A percentile compares a stretch with the other conserved stretches of the same genome.
phyloP scores from a whole-genome alignment of 805 yeast species.

The Helenozyma rhizophorensis region DNA sequence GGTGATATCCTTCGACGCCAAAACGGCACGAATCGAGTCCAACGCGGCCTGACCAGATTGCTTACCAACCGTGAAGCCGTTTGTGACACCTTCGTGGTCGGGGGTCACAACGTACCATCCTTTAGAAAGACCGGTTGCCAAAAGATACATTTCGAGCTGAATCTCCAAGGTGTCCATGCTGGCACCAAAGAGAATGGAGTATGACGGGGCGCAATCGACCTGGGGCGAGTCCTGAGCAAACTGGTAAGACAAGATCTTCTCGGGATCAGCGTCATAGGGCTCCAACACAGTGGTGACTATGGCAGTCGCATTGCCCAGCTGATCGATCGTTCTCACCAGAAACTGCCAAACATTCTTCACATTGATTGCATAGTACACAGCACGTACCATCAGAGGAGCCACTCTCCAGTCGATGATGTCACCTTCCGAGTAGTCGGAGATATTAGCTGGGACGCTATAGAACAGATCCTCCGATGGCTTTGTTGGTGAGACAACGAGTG shows the following conservation, averaged over 20 bases:
- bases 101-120: conserved; percentile 36
- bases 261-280: conserved; percentile 18
- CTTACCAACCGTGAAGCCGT: conserved; percentile 30
- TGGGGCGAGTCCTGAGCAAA: conserved; percentile 19
- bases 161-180: conserved; percentile 10
- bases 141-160: conserved; percentile 12
- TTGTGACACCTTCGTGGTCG: conserved; percentile 32
- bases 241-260: conserved; percentile 17
- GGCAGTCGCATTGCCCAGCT: conserved; percentile 17
- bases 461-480: conserved; percentile 9
- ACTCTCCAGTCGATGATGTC: conserved; percentile 5
- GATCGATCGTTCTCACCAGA: conserved; percentile 19
- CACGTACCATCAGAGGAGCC: conserved; percentile 1
- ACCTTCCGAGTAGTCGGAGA: conserved; percentile 4
- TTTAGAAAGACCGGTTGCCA: conserved; percentile 12
- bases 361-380: conserved; percentile 2
- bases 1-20: conserved; percentile 15
- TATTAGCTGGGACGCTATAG: conserved; percentile 6
- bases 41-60: conserved; percentile 29
- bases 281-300: conserved; percentile 19
- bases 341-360: conserved; percentile 17
- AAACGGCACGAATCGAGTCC: conserved; percentile 28
- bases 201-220: conserved; percentile 19
- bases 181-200: conserved; percentile 14
- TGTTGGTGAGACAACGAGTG: too few species aligned